Evolutionary conservation across 2,329 filamentous ascomycete species (phyloP), one percentile per base, ranked within the genome.

Genomic region (Chaetothyriales sp.): DNA sequence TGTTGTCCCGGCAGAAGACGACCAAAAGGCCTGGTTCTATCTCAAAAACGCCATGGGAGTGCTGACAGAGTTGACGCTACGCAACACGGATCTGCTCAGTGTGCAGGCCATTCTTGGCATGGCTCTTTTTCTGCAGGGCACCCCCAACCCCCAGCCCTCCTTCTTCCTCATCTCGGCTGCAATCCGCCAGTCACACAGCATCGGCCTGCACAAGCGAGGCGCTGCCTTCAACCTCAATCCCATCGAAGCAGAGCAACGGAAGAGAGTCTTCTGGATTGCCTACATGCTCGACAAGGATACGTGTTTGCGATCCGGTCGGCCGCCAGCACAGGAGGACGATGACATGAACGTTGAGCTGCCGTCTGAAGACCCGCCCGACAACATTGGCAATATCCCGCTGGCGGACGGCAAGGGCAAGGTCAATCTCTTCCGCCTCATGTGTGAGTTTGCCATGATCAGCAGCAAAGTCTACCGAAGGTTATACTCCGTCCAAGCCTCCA

Each of bases 281-380:
- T 87, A 86, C 59, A 74, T 85, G 63, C 71, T 86, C 33, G 83
- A 87, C 62, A 85, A 85, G 67, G 83, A 86, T 61, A 81, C 86
- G 37, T 85, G 82, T 61, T 70, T 87, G 43, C 77, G 83, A 37
- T 84, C 82, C n/a, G 83, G 83, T 45, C 73, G 83, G 54, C 83
- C 83, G 15, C 82, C 82, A 2, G 79, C 81, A 4, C 83, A 86
- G 64, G 82, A 87, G 60, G 83, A 86, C 54, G 83, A 86, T 61
- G 83, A 87, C 60, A 94, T 97, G 86, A 97, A 95, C 62, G 89
- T 97, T 13, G 90, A 97, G 46, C 75, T 98, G 44, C 92, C 92
- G 0, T 90, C 89, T 58, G 87, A 89, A 54, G 83, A 95, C 54
- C 92, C 92, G 0, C 78, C 78, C 2, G 92, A 98, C 65, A 92